Percentiles rank a stretch among this genome's conserved stretches.
Conservation (phyloP, 306 rosid genomes). For the Gillenia trifoliata region DNA sequence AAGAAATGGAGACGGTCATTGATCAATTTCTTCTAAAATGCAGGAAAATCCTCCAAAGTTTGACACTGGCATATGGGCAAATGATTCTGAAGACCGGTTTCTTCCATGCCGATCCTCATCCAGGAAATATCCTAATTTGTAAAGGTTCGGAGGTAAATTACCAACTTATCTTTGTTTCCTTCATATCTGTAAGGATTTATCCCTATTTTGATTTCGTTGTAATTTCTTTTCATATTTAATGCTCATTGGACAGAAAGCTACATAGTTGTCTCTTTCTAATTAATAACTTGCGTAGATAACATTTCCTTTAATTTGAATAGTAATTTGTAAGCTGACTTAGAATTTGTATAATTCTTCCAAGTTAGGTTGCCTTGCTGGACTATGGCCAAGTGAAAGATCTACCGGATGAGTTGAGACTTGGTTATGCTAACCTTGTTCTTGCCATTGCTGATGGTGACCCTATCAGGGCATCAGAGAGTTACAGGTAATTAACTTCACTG, state of each 20-base stretch:
- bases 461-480: constrained; percentile 66
- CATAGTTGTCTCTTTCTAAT: background rate
- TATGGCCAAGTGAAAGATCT: constrained; percentile 99
- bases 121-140: constrained; percentile 89
- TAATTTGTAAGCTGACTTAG: background rate
- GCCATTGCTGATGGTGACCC: constrained; percentile 79
- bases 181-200: too few species aligned
- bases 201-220: background rate
- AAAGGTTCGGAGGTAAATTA: constrained; percentile 94
- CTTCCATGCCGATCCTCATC: constrained; percentile 99
- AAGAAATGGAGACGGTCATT: background rate
- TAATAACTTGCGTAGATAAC: constrained; percentile 1
- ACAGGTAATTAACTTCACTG: constrained; percentile 47
- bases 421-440: constrained; percentile 86
- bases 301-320: background rate
- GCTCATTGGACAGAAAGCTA: background rate
- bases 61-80: constrained; percentile 98
- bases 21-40: constrained; percentile 20
- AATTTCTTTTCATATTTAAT: background rate
- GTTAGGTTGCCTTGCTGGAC: constrained; percentile 91
- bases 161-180: too few species aligned
- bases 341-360: constrained; percentile 10
- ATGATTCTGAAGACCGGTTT: constrained; percentile 93
- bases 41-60: constrained; percentile 91
- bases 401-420: constrained; percentile 83